A percentile compares a stretch with the other conserved stretches of the same genome.
Evolutionary conservation across 2,329 filamentous ascomycete genomes (phyloP).

Genomic region (Fusarium oligoseptatum): DNA sequence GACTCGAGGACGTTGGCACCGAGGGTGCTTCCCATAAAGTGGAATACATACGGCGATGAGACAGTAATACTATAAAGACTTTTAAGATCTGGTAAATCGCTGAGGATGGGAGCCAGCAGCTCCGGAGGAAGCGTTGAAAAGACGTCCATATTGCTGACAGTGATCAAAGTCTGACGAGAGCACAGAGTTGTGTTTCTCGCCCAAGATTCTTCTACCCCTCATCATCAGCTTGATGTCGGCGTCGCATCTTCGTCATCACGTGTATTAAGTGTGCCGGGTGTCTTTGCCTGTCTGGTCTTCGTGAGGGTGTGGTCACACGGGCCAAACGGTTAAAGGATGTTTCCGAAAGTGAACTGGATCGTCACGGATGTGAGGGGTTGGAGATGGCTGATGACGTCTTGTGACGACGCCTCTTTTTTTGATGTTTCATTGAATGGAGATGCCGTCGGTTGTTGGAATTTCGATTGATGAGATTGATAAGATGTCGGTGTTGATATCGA

Average conservation of each 20-base stretch:
- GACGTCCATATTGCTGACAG: constrained; percentile 13
- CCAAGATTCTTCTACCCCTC: constrained; percentile 11
- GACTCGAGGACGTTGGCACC: constrained; percentile 18
- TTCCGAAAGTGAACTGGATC: constrained; percentile 17
- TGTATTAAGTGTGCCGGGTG: background rate
- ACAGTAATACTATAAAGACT: constrained; percentile 6
- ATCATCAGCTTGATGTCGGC: constrained; percentile 4
- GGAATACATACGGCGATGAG: constrained; percentile 19
- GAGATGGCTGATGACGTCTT: constrained; percentile 7
- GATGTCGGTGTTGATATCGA: background rate
- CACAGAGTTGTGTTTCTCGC: background rate
- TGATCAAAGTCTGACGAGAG: background rate
- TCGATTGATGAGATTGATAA: background rate
- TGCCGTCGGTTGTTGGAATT: background rate
- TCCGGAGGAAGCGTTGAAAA: constrained; percentile 22
- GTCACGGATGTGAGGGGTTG: constrained; percentile 18
- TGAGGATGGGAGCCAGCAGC: constrained; percentile 20
- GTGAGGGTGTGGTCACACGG: constrained; percentile 4
- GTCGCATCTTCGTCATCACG: constrained; percentile 16
- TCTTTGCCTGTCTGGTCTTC: constrained; percentile 9
- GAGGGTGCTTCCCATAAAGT: constrained; percentile 16
- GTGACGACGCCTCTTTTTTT: background rate
- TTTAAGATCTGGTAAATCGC: constrained; percentile 11
- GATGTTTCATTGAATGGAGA: background rate
- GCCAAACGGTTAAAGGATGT: background rate